These are phyloP conservation scores for Kalmusia sp. DNA, from an alignment of 2,329 filamentous ascomycete genomes.

Conservation along the genomic window DNA sequence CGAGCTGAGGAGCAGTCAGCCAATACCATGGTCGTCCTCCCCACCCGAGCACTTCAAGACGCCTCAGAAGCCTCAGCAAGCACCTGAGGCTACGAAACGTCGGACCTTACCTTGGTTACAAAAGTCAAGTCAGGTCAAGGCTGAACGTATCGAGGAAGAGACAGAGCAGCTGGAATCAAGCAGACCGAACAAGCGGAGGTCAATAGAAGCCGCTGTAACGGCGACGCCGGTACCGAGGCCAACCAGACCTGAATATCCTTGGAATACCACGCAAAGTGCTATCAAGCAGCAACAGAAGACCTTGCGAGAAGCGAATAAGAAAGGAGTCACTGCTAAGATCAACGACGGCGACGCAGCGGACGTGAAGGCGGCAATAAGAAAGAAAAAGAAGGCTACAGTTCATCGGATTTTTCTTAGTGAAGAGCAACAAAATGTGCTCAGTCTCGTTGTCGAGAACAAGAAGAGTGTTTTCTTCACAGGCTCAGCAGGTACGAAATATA, in stretches of 20 bases:
- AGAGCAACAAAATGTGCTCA: constrained; percentile 84
- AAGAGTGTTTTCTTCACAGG: constrained; percentile 98
- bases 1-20: constrained; percentile 57
- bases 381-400: constrained; percentile 52
- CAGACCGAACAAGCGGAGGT: constrained; percentile 37
- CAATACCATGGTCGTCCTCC: constrained; percentile 77
- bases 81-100: constrained; percentile 60
- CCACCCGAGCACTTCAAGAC: constrained; percentile 56
- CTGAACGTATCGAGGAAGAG: constrained; percentile 23
- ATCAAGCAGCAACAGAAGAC: constrained; percentile 81
- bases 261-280: constrained; percentile 77
- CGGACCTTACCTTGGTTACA: constrained; percentile 69
- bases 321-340: constrained; percentile 48
- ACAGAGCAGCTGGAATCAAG: constrained; percentile 21
- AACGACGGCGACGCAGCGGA: constrained; percentile 53
- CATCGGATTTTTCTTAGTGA: constrained; percentile 76
- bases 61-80: constrained; percentile 42
- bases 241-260: constrained; percentile 55
- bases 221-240: constrained; percentile 55
- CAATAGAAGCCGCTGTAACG: constrained; percentile 42
- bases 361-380: constrained; percentile 53
- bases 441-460: constrained; percentile 78
- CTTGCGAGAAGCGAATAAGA: constrained; percentile 68
- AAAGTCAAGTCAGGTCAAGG: constrained; percentile 41
- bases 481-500: constrained; percentile 69